Conservation (phyloP, 2,329 filamentous ascomycete genomes). For the Neonectria coccinea region DNA sequence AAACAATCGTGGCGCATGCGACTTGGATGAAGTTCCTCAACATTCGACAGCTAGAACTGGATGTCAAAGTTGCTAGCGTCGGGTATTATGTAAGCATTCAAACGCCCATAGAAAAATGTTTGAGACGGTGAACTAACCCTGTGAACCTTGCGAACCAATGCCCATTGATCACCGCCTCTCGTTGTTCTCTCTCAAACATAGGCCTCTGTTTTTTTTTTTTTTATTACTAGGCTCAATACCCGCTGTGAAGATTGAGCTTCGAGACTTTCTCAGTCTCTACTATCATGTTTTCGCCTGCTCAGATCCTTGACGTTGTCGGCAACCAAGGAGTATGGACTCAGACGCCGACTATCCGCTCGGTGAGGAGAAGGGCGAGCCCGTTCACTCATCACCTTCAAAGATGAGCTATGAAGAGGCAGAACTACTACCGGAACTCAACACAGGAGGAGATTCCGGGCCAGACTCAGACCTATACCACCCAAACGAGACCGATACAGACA, state of each 20-base stretch:
- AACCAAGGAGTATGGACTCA: slow-evolving; percentile 49
- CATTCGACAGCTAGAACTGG: neutral
- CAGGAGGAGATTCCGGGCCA: slow-evolving; percentile 21
- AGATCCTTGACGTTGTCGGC: slow-evolving; percentile 32
- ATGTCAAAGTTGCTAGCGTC: slow-evolving; percentile 11
- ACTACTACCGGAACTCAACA: slow-evolving; percentile 10
- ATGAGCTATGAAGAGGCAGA: slow-evolving; percentile 25
- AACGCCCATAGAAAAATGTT: slow-evolving; percentile 18
- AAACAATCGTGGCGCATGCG: slow-evolving; percentile 17
- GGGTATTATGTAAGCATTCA: slow-evolving; percentile 37
- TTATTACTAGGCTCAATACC: slow-evolving; percentile 7
- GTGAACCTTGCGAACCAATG: slow-evolving; percentile 18
- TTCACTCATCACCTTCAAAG: slow-evolving; percentile 21
- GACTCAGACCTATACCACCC: slow-evolving; percentile 32
- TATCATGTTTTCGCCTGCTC: slow-evolving; percentile 47
- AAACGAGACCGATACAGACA: slow-evolving; percentile 30
- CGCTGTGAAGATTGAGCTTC: slow-evolving; percentile 23
- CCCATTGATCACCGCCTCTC: slow-evolving; percentile 2
- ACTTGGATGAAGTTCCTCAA: slow-evolving; percentile 13
- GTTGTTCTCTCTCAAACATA: neutral
- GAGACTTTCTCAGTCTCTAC: slow-evolving; percentile 20
- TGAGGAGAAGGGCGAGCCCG: slow-evolving; percentile 30
- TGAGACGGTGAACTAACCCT: slow-evolving; percentile 21
- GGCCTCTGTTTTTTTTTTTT: neutral
- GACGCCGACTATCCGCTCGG: slow-evolving; percentile 38